Evolutionary conservation across 2,329 filamentous ascomycete genomes (phyloP).

Genomic region (Neocatenulostroma microsporum): DNA sequence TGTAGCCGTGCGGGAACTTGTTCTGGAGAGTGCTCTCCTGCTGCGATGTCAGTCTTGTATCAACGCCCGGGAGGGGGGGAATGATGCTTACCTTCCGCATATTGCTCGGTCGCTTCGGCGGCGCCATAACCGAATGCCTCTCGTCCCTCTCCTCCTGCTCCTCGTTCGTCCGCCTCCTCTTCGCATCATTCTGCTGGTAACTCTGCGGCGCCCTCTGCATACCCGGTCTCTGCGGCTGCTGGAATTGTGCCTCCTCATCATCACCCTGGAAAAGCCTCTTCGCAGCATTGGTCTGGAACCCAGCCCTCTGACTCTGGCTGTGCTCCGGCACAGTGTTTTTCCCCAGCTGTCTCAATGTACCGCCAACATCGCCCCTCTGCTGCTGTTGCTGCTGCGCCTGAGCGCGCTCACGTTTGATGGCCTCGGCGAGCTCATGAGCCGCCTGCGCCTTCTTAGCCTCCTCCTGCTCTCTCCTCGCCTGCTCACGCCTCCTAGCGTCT

Average conservation of each 20-base stretch:
- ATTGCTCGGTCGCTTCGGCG: conserved; percentile 74
- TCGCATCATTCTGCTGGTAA: conserved; percentile 61
- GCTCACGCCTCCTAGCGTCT: conserved; percentile 30
- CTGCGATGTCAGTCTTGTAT: conserved; percentile 13
- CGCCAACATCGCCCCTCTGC: conserved; percentile 43
- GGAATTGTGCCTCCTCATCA: conserved; percentile 52
- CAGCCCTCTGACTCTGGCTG: conserved; percentile 51
- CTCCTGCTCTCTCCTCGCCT: conserved; percentile 32
- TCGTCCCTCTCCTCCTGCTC: conserved; percentile 53
- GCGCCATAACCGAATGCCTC: conserved; percentile 64
- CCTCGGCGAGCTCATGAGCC: conserved; percentile 28
- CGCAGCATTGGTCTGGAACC: conserved; percentile 54
- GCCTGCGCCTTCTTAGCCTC: conserved; percentile 24
- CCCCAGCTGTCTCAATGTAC: conserved; percentile 50
- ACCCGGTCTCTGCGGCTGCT: conserved; percentile 52
- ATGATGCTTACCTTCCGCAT: conserved; percentile 56
- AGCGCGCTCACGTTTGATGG: conserved; percentile 29
- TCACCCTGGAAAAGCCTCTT: conserved; percentile 69
- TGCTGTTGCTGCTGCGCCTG: conserved; percentile 23
- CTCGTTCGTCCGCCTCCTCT: conserved; percentile 72
- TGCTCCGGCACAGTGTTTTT: conserved; percentile 57
- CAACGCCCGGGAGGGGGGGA: conserved; percentile 1
- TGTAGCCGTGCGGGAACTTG: conserved; percentile 58
- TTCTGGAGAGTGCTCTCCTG: conserved; percentile 52
- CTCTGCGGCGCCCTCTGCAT: conserved; percentile 45